Evolutionary conservation across 352 stramenopile species (phyloP), one percentile per base, ranked within the genome.

Genomic region (Phytophthora citricola): DNA sequence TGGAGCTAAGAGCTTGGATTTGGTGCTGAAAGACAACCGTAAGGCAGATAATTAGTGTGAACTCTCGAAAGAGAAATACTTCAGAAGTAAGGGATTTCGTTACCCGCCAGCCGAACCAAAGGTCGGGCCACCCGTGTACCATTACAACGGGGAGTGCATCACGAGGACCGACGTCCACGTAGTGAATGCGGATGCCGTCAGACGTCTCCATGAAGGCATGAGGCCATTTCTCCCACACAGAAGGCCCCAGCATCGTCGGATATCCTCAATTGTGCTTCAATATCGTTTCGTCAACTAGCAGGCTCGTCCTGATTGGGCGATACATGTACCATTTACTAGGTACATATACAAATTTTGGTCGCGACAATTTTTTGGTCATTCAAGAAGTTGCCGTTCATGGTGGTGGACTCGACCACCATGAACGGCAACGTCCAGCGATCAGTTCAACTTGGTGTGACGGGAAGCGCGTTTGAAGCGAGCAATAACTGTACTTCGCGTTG

Each of bases 71-170:
- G 31, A 34, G 8, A 34, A 34, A 2, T 4, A 34, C 11, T 6
- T 11, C 11, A 34, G 7, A 34, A 11, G 27, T 31, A 31, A 31
- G 17, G 17, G 17, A 5, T 40, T 40, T 15, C 12, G 14, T 43
- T 43, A 81, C 71, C 8, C 79, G 75, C 82, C 85, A 91, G 8
- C 81, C 81, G 45, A 89, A 91, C 82, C 82, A 93, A 38, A 93
- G 66, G 58, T 93, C 85, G 9, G 85, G 85, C 78, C 81, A 93
- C 1, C 83, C 85, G 54, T 93, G 85, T 44, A 93, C 75, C 58
- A 92, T 68, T 39, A 93, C 75, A 7, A 91, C 62, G 2, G 82
- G 73, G 38, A 86, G 58, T 17, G 39, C 80, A 45, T 91, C 71
- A 20, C 52, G 55, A 27, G 75, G 82, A 17, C 81, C 81, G 1